Evolutionary conservation across 2,329 filamentous ascomycete species (phyloP), one percentile per base, ranked within the genome.

Genomic region (Ascocoryne sarcoides): DNA sequence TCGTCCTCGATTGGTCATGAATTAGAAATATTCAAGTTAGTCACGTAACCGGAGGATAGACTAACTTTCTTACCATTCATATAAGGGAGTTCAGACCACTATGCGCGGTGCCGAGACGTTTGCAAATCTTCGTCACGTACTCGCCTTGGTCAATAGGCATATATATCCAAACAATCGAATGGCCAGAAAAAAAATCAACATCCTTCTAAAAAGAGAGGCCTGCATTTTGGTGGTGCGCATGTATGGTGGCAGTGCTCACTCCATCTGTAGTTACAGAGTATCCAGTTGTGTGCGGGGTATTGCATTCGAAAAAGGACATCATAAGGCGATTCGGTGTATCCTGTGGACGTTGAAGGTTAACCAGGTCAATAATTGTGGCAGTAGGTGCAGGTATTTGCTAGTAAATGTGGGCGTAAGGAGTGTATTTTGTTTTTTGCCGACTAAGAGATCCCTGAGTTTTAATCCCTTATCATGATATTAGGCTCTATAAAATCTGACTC

Each of bases 231-330:
- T 17, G 10, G 19, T 35, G 32, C 18, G 32, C 14, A 35, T 35
- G 32, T 20, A 35, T 18, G 32, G 32, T 35, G 14, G 14, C 32
- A 35, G 18, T 35, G 32, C 14, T 35, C 17, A 35, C 12, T 35
- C 32, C 32, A 35, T 35, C 18, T 35, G 32, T 35, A 35, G 32
- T 17, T 18, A 35, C 18, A 35, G 32, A 35, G 18, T 35, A 35
- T 35, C 32, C 32, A 17, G 32, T 35, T 35, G 32, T 35, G 17
- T 35, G 14, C 17, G 18, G 9, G 18, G 32, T 17, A 35, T 35
- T 35, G 18, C 32, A 35, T 35, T 35, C 32, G 32, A 35, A 35
- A 35, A 35, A 35, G 32, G 32, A 35, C 32, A 35, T 35, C 32
- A 12, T 12, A 20, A 35, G 32, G 32, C 18, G 10, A 17, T 35